Evolutionary conservation across 345 rosid genomes (phyloP), one percentile per base, ranked within the genome.

Genomic region (Melastoma malabathricum): DNA sequence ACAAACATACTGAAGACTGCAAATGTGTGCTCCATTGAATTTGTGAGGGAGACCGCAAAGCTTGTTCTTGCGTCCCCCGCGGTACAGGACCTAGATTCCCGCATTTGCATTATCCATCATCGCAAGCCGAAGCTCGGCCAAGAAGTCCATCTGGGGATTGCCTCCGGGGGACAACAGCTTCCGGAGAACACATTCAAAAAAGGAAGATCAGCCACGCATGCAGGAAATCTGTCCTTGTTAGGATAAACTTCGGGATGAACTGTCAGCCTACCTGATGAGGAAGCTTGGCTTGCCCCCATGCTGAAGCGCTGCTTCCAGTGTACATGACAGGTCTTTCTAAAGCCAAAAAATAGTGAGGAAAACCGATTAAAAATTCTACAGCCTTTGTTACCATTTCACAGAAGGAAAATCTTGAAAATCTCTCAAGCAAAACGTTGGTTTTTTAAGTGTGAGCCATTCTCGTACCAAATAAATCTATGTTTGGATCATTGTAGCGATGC

Each of bases 381-480:
- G 38, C 10, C 38, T 5, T 9, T 7, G 10, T 1, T 31, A 9
- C 38, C 7, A 31, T 31, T 31, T 31, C 7, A 9, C 38, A 31
- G 38, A 9, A 31, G 25, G 25, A 5, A 31, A 31, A 3, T 2
- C 10, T 5, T 9, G 10, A 31, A 27, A 31, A 31, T 31, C 38
- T 31, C 38, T 31, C 10, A 5, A 31, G 38, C 38, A 31, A 31
- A 31, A 31, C 10, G 9, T 31, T 31, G 10, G 2, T 5, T 5
- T 5, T 5, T 45, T 13, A 16, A 57, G 25, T 31, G 18, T 44
- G 39, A 41, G 20, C 31, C 44, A 16, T 46, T 56, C 57, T 59
- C 51, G 25, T 73, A 89, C 97, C 94, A 56, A 94, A 81, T 73
- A 65, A 63, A 59, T 86, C 90, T 65, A 79, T 50, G 1, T 77